Evolutionary conservation across 2,329 filamentous ascomycete species (phyloP).

Genomic region (Penicillium concentricum): DNA sequence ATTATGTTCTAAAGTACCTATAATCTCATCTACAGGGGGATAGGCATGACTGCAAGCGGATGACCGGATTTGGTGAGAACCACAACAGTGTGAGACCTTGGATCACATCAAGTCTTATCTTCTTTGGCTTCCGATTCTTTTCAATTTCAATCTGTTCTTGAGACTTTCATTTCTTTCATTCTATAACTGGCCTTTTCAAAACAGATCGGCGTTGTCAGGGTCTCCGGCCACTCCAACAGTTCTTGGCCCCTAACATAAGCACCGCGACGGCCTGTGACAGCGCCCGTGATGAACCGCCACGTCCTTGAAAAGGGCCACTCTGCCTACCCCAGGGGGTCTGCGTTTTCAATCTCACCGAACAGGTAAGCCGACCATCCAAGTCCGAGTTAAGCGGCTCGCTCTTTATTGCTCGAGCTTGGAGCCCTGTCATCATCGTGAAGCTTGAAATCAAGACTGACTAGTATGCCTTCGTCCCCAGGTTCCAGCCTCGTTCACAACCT

Average conservation of each 20-base stretch:
- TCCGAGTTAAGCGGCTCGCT: not conserved
- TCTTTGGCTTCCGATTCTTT: not conserved
- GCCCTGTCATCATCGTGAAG: not conserved
- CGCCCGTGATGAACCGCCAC: slow-evolving; percentile 75
- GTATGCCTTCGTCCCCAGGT: slow-evolving; percentile 53
- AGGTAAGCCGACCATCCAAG: slow-evolving; percentile 57
- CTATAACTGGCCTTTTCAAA: slow-evolving; percentile 11
- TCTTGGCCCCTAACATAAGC: slow-evolving; percentile 23
- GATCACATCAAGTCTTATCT: not conserved
- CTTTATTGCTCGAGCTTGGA: not conserved
- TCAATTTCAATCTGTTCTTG: not conserved
- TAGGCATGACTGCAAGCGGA: slow-evolving; percentile 19
- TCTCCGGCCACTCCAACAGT: not conserved
- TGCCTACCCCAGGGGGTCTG: slow-evolving; percentile 68
- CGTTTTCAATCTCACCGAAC: slow-evolving; percentile 85
- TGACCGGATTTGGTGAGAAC: slow-evolving; percentile 21
- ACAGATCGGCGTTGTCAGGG: slow-evolving; percentile 8
- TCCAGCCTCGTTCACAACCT: slow-evolving; percentile 77
- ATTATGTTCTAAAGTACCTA: not conserved
- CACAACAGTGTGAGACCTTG: slow-evolving; percentile 3
- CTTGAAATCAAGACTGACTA: slow-evolving; percentile 9
- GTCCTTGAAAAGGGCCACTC: slow-evolving; percentile 75
- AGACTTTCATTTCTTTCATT: not conserved
- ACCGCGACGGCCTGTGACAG: slow-evolving; percentile 25
- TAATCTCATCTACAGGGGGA: not conserved